Conservation (phyloP, 768 basidiomycete species). For the Coprinellus micaceus region DNA sequence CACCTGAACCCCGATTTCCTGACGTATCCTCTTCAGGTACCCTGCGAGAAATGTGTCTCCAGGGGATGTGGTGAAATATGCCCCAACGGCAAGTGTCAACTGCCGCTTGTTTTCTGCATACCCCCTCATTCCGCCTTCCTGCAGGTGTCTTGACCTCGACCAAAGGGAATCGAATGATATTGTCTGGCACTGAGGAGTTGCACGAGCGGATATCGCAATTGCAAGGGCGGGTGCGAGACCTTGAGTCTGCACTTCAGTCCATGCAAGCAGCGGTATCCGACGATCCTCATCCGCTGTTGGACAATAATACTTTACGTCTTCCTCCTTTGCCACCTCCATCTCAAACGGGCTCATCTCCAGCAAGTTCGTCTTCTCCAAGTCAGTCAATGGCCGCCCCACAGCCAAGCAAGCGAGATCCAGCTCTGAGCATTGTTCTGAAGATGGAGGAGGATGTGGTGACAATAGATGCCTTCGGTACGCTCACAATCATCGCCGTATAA, state of each 20-base stretch:
- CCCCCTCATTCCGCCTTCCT: slow-evolving; percentile 4
- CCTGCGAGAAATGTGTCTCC: slow-evolving; percentile 75
- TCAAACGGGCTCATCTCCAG: slow-evolving; percentile 16
- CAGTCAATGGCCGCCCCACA: slow-evolving; percentile 21
- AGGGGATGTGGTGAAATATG: slow-evolving; percentile 74
- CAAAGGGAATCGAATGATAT: slow-evolving; percentile 58
- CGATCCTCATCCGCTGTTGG: slow-evolving; percentile 48
- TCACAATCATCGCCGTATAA: neutral
- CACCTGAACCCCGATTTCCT: slow-evolving; percentile 10
- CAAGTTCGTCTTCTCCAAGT: slow-evolving; percentile 20
- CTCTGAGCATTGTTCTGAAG: neutral
- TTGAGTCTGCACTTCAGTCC: slow-evolving; percentile 39
- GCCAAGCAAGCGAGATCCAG: slow-evolving; percentile 11
- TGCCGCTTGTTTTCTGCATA: neutral
- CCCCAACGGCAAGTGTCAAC: slow-evolving; percentile 54
- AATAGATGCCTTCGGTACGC: slow-evolving; percentile 41
- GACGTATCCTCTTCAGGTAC: slow-evolving; percentile 43
- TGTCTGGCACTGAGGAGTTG: slow-evolving; percentile 68
- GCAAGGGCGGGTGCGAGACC: slow-evolving; percentile 51
- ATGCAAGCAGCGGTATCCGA: slow-evolving; percentile 48
- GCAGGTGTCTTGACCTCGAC: slow-evolving; percentile 54
- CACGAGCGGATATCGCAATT: slow-evolving; percentile 61
- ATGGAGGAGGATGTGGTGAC: slow-evolving; percentile 38
- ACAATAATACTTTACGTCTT: slow-evolving; percentile 25
- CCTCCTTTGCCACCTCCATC: slow-evolving; percentile 5